phyloP scores from a whole-genome alignment of 257 asterid species.

The Nicotiana obtusifolia region DNA sequence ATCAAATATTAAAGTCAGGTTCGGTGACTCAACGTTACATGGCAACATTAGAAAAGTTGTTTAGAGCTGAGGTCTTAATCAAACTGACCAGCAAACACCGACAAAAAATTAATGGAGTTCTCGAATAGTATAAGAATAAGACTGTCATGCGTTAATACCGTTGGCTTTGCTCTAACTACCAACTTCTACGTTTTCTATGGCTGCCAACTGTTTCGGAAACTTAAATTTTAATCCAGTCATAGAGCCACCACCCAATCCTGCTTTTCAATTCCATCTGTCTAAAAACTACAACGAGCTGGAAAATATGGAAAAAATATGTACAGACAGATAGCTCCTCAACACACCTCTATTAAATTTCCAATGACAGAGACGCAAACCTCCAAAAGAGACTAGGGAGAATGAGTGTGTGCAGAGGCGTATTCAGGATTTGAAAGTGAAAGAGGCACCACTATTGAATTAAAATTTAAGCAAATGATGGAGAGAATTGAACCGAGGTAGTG shows the following conservation, averaged over 20 bases:
- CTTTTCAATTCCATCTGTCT: neutral
- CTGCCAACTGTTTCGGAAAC: conserved; percentile 5
- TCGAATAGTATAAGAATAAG: neutral
- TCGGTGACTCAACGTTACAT: conserved; percentile 55
- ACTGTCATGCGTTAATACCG: conserved; percentile 9
- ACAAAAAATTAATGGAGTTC: conserved; percentile 10
- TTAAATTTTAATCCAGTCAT: neutral
- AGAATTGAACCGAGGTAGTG: too few species aligned
- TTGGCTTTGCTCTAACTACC: conserved; percentile 16
- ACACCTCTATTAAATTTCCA: neutral
- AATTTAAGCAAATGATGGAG: too few species aligned
- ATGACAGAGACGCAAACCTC: neutral
- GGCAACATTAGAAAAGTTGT: conserved; percentile 15
- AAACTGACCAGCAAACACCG: conserved; percentile 12
- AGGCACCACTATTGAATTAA: too few species aligned
- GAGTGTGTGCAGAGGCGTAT: neutral
- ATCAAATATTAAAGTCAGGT: conserved; percentile 24
- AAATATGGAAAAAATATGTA: too few species aligned
- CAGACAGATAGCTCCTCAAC: too few species aligned
- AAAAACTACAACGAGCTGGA: too few species aligned
- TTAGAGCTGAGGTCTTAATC: conserved; percentile 32
- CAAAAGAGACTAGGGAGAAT: neutral
- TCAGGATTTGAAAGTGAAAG: too few species aligned
- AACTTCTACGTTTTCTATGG: neutral
- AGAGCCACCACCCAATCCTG: neutral